Evolutionary conservation across 495 filamentous ascomycete genomes (phyloP).

Genomic region (Thermothielavioides terrestris): DNA sequence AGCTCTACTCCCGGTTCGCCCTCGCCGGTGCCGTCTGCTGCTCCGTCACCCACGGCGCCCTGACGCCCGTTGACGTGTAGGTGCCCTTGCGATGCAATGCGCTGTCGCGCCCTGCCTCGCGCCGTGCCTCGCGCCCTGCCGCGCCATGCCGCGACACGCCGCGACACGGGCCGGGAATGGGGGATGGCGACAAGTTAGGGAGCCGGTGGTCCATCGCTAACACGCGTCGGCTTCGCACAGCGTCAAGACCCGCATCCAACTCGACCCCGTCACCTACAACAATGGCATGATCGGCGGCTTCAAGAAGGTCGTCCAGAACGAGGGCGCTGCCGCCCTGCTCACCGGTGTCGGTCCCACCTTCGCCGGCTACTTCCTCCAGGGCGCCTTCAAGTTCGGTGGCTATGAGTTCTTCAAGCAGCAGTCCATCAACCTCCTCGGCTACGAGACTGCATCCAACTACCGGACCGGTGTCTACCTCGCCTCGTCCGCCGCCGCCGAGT

Average conservation of each 20-base stretch:
- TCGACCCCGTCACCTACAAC: slow-evolving; percentile 64
- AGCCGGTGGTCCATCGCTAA: too few relatives aligned
- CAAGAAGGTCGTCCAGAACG: slow-evolving; percentile 56
- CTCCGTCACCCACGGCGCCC: slow-evolving; percentile 71
- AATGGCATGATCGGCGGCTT: slow-evolving; percentile 60
- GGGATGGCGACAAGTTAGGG: too few relatives aligned
- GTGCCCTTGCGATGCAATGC: too few relatives aligned
- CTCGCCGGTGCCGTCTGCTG: slow-evolving; percentile 79
- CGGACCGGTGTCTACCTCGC: slow-evolving; percentile 63
- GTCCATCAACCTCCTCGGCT: slow-evolving; percentile 56
- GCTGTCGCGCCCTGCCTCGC: too few relatives aligned
- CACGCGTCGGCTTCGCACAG: slow-evolving; percentile 27
- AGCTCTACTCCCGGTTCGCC: slow-evolving; percentile 52
- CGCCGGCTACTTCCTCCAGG: slow-evolving; percentile 69
- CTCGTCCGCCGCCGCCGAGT: slow-evolving; percentile 59
- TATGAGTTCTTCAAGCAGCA: slow-evolving; percentile 73
- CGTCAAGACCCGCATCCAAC: slow-evolving; percentile 69
- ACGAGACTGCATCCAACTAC: slow-evolving; percentile 58
- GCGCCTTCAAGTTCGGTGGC: slow-evolving; percentile 70
- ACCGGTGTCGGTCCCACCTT: slow-evolving; percentile 65
- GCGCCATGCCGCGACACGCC: too few relatives aligned
- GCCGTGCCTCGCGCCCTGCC: too few relatives aligned
- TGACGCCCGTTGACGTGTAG: slow-evolving; percentile 86
- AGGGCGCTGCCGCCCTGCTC: slow-evolving; percentile 61
- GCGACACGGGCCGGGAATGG: too few relatives aligned